Base-by-base conservation (phyloP, 164 flowering plant genomes). In the Nymphaea colorata region DNA sequence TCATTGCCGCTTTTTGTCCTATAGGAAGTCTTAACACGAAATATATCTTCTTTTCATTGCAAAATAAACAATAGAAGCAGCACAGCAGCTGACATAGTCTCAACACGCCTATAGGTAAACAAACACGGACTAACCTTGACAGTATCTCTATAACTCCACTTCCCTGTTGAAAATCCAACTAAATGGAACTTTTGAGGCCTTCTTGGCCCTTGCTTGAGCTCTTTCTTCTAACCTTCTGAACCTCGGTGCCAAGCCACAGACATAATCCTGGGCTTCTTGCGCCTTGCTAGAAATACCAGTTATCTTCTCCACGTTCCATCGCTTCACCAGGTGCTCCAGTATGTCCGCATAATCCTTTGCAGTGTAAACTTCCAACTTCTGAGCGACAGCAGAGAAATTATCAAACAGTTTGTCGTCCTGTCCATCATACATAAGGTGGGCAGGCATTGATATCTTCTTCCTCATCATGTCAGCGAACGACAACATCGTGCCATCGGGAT, bases 231-330 rank as follows among this genome's bases (percentile, higher is more conserved):
- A 66, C 76, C 76, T 75, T 53, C 84, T 71, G 66, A 84, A 76
- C 69, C 86, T 79, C n/a, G 79, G 75, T 42, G 82, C 78, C 74
- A 84, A 76, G n/a, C 82, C 78, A 47, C 91, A 86, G 0, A 88
- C 78, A 65, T 78, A 88, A 7, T 88, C 93, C 68, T 85, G 93
- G 42, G 93, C 93, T 44, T 77, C 76, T 43, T 72, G 75, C 25
- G 90, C 93, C 68, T 88, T 87, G 1, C 70, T 79, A 7, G 93
- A 84, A 36, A 88, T 83, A 44, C 93, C 93, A 1, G 82, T 80
- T 18, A 88, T 5, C 44, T 79, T 70, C 72, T 76, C 85, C 59
- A 88, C 81, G 64, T 84, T 78, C 93, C 93, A 88, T 67, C 87
- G 73, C 0, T 79, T 82, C 15, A 88, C 91, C 74, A 88, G 80